phyloP scores from a whole-genome alignment of 805 yeast species.

The Starmera quercuum region DNA sequence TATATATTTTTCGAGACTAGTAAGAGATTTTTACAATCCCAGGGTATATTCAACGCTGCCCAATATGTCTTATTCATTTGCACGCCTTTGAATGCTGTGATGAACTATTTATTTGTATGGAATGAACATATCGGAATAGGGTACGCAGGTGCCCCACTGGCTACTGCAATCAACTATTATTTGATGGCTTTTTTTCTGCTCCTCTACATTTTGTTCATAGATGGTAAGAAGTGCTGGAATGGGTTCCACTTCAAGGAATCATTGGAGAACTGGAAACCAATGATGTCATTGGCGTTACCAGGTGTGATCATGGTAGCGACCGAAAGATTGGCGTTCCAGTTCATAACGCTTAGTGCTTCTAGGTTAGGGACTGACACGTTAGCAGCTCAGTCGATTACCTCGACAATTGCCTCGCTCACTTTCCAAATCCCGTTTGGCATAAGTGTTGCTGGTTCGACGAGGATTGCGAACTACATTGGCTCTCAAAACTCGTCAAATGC shows the following conservation, averaged over 20 bases:
- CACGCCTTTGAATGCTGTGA: slow-evolving; percentile 55
- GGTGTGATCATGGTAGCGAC: slow-evolving; percentile 78
- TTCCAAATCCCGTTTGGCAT: slow-evolving; percentile 75
- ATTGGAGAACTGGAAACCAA: slow-evolving; percentile 45
- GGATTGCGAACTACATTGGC: slow-evolving; percentile 69
- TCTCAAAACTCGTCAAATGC: too few relatives aligned
- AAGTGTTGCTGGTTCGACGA: slow-evolving; percentile 63
- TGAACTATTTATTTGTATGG: slow-evolving; percentile 65
- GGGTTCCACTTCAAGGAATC: slow-evolving; percentile 9
- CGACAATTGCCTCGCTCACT: slow-evolving; percentile 55
- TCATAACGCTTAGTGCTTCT: slow-evolving; percentile 61
- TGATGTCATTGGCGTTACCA: slow-evolving; percentile 55
- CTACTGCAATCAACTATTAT: slow-evolving; percentile 61
- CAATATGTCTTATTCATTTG: slow-evolving; percentile 57
- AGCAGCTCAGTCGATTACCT: slow-evolving; percentile 69
- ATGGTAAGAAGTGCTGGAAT: slow-evolving; percentile 27
- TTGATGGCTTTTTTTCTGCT: slow-evolving; percentile 46
- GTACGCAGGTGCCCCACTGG: slow-evolving; percentile 68
- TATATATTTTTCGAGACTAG: slow-evolving; percentile 71
- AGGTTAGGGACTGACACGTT: slow-evolving; percentile 60
- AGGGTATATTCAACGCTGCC: slow-evolving; percentile 80
- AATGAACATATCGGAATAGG: slow-evolving; percentile 59
- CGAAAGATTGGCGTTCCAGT: slow-evolving; percentile 68
- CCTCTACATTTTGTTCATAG: too few relatives aligned
- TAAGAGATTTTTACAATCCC: slow-evolving; percentile 78